A percentile compares a stretch with the other conserved stretches of the same genome.
phyloP scores from a whole-genome alignment of 139 green algal species.

The Coelastrella sp. region DNA sequence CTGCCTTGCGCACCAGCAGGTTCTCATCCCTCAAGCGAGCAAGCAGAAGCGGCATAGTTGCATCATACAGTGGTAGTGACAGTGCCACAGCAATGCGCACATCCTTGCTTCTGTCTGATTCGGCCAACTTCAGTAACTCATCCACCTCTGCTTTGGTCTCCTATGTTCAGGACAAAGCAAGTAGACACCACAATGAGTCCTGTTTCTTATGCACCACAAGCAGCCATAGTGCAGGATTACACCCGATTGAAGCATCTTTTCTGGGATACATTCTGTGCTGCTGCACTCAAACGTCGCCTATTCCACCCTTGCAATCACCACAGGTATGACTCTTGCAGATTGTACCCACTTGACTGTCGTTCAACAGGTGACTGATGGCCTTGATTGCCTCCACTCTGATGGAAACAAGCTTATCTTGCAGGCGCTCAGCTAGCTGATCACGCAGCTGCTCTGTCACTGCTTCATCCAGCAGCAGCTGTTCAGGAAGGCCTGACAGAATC shows the following conservation, averaged over 20 bases:
- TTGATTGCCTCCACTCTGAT: constrained; percentile 6
- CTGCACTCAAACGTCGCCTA: no score
- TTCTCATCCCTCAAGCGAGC: constrained; percentile 17
- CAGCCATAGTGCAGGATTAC: no score
- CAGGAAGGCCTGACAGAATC: constrained; percentile 5
- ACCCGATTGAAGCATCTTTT: no score
- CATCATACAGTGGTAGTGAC: constrained; percentile 13
- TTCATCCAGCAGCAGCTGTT: not conserved
- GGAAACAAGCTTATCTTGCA: constrained; percentile 22
- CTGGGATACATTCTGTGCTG: no score
- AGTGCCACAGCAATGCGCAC: constrained; percentile 38
- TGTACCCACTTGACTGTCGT: constrained; percentile 6
- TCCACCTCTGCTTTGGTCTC: not conserved
- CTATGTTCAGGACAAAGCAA: not conserved
- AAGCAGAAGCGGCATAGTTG: constrained; percentile 40
- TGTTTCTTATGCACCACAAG: no score
- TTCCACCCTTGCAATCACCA: no score
- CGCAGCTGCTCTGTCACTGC: not conserved
- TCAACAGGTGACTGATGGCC: not conserved
- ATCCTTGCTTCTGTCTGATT: constrained; percentile 40
- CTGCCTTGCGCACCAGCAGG: constrained; percentile 26
- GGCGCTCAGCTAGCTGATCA: not conserved
- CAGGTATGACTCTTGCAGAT: no score
- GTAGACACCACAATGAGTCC: no score
- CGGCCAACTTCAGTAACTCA: not conserved